Percentiles rank a stretch among this genome's conserved stretches.
Conservation (phyloP, 2,329 filamentous ascomycete genomes). For the Aspergillus brasiliensis region DNA sequence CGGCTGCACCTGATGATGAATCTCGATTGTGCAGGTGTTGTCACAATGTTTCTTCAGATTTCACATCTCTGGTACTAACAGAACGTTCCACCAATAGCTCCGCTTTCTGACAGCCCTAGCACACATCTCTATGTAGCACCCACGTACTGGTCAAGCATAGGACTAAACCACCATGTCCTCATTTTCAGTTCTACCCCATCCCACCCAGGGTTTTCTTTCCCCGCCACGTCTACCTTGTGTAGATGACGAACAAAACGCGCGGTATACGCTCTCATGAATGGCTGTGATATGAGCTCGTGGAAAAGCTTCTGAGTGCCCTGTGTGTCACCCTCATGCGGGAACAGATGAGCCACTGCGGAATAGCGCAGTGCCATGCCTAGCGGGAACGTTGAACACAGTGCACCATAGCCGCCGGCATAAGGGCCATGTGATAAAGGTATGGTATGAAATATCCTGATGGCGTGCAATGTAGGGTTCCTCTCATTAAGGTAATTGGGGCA, state of each 20-base stretch:
- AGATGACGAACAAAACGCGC: conserved; percentile 5
- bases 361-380: conserved; percentile 3
- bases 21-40: too few relatives aligned
- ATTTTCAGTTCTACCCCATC: background rate
- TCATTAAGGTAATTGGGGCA: conserved; percentile 1
- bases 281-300: background rate
- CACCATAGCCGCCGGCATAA: conserved; percentile 2
- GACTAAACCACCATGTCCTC: conserved; percentile 1
- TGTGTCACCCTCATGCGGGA: conserved; percentile 1
- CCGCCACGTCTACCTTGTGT: background rate
- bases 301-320: background rate
- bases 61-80: too few relatives aligned
- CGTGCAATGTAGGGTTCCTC: background rate
- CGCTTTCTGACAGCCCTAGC: too few relatives aligned
- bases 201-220: background rate
- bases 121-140: too few relatives aligned
- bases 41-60: too few relatives aligned
- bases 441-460: background rate
- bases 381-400: conserved; percentile 5
- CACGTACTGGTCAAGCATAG: background rate
- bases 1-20: too few relatives aligned
- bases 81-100: too few relatives aligned
- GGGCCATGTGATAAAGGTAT: background rate
- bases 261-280: conserved; percentile 4
- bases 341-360: background rate